Evolutionary conservation across 768 basidiomycete species (phyloP), one percentile per base, ranked within the genome.

Genomic region (Sarcomyxa edulis): DNA sequence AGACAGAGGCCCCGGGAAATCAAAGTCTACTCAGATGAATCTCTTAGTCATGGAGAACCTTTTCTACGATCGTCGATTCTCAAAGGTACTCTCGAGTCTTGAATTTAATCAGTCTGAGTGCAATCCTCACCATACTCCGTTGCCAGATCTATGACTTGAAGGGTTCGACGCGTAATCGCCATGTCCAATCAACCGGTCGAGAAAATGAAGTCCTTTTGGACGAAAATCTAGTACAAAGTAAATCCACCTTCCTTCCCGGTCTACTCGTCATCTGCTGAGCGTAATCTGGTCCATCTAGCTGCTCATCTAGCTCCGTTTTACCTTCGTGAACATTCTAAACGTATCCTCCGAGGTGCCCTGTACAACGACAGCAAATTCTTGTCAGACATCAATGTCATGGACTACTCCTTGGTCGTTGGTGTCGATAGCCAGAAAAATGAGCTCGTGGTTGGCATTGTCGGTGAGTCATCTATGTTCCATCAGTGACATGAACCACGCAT

Each of bases 41-140:
- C 68, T 99, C 15, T 65, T 98, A 25, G 89, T 99, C 34, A 98
- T 97, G 95, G 96, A 99, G 62, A 99, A 94, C 51, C 66, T 95
- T 7, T 96, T 97, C 55, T 94, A 96, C 58, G 89, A 94, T 46
- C 76, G 89, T 39, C 78, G 84, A 8, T 95, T 97, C 52, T 81
- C 84, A 3, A 90, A 85, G 72, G 91, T 89, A 51, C 22, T 26
- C 15, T 4, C 12, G 74, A 66, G n/a, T n/a, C n/a, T n/a, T n/a
- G n/a, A 78, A 78, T 30, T 78, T 12, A 2, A 16, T 18, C 31
- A 7, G 36, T 21, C 27, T 37, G 24, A 23, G 22, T n/a, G n/a
- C n/a, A n/a, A n/a, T n/a, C n/a, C n/a, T n/a, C n/a, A n/a, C n/a
- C n/a, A n/a, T n/a, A n/a, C n/a, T n/a, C 14, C 27, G 22, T 30